phyloP scores from a whole-genome alignment of 2,329 filamentous ascomycete species.

The Fusarium sp. region DNA sequence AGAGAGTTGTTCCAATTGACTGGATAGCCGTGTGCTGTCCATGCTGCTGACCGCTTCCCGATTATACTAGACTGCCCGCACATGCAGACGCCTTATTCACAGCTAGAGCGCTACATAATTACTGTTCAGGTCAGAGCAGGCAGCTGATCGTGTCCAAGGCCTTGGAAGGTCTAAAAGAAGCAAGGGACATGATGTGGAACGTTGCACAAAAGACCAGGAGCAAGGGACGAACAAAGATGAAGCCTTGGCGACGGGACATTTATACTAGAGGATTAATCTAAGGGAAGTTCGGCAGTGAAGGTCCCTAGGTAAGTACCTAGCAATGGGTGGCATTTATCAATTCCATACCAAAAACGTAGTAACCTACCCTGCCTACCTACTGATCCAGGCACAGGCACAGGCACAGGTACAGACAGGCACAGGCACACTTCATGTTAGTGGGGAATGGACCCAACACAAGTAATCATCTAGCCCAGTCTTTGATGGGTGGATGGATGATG shows the following conservation, averaged over 20 bases:
- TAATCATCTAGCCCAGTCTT: not conserved
- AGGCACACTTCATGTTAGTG: not conserved
- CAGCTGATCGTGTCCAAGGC: constrained; percentile 28
- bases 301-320: not conserved
- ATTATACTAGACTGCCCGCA: not conserved
- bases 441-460: not conserved
- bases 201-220: constrained; percentile 32
- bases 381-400: constrained; percentile 10
- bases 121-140: constrained; percentile 15
- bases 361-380: no score
- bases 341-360: not conserved
- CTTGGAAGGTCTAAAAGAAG: constrained; percentile 30
- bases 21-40: constrained; percentile 18
- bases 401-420: not conserved
- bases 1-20: constrained; percentile 36
- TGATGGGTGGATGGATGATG: not conserved
- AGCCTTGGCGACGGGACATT: constrained; percentile 3
- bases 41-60: constrained; percentile 33
- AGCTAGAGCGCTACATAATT: not conserved
- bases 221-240: constrained; percentile 36
- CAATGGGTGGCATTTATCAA: constrained; percentile 4
- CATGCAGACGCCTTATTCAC: not conserved
- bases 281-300: constrained; percentile 18
- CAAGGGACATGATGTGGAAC: constrained; percentile 35
- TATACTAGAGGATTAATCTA: constrained; percentile 19